Percentiles rank a stretch among this genome's conserved stretches.
phyloP scores from a whole-genome alignment of 225 moss, liverwort and hornwort species.

The Sphagnum tenellum region DNA sequence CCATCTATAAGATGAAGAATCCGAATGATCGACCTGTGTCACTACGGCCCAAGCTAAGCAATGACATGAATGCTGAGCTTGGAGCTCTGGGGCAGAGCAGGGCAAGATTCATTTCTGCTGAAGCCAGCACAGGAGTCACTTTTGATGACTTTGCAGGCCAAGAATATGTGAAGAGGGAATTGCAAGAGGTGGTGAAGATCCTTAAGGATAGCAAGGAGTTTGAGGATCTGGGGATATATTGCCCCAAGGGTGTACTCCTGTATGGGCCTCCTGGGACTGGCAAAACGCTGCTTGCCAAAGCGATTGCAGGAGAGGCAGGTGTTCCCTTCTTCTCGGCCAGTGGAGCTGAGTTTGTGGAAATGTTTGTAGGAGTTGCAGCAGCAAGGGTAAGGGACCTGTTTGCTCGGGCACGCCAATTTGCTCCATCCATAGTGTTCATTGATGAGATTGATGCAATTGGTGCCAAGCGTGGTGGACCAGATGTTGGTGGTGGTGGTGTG shows the following conservation, averaged over 20 bases:
- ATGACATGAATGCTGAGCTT: conserved; percentile 60
- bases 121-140: conserved; percentile 95
- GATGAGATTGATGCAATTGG: conserved; percentile 99
- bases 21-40: conserved; percentile 57
- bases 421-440: conserved; percentile 96
- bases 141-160: conserved; percentile 99
- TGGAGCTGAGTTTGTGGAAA: conserved; percentile 99
- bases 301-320: conserved; percentile 99
- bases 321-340: conserved; percentile 99
- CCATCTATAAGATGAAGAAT: conserved; percentile 81
- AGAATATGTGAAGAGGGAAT: conserved; percentile 95
- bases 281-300: conserved; percentile 95
- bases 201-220: conserved; percentile 86
- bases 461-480: conserved; percentile 98
- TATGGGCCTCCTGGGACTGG: conserved; percentile 99
- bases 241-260: conserved; percentile 94
- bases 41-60: conserved; percentile 76
- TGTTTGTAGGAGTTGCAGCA: conserved; percentile 99
- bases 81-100: conserved; percentile 97
- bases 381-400: conserved; percentile 96
- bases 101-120: conserved; percentile 96
- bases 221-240: conserved; percentile 90
- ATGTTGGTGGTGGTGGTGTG: conserved; percentile 98
- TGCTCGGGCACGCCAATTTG: conserved; percentile 89
- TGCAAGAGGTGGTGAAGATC: conserved; percentile 95